Conservation (phyloP, 2,329 filamentous ascomycete genomes). For the Xylariaceae sp. region DNA sequence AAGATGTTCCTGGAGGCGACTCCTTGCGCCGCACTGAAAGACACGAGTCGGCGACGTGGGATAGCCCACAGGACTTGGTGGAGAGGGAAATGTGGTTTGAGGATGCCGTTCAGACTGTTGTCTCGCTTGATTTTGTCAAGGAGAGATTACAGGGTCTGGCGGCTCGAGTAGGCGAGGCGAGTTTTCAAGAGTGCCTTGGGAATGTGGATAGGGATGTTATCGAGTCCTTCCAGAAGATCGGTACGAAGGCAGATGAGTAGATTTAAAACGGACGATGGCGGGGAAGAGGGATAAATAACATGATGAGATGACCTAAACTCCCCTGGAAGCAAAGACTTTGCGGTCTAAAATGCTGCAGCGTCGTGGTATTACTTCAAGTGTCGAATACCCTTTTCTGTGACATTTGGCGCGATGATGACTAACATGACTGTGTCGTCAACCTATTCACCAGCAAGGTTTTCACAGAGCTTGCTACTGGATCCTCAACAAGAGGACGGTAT, state of each 20-base stretch:
- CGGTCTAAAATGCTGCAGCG: too few relatives aligned
- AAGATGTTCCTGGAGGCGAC: conserved; percentile 46
- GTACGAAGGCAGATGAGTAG: neutral
- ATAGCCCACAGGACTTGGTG: conserved; percentile 52
- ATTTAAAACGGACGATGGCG: too few relatives aligned
- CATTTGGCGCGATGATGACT: too few relatives aligned
- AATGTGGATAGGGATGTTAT: conserved; percentile 74
- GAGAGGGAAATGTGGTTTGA: conserved; percentile 50
- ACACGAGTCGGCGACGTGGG: conserved; percentile 45
- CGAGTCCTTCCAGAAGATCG: conserved; percentile 52
- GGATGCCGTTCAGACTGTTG: conserved; percentile 66
- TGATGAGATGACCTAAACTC: too few relatives aligned
- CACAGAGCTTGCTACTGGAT: too few relatives aligned
- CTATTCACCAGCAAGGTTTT: too few relatives aligned
- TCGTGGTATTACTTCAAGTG: too few relatives aligned
- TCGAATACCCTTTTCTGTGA: too few relatives aligned
- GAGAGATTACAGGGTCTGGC: conserved; percentile 59
- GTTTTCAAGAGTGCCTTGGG: conserved; percentile 65
- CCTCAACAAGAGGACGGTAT: too few relatives aligned
- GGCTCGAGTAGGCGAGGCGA: conserved; percentile 54
- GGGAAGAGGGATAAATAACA: too few relatives aligned
- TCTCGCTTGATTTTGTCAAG: conserved; percentile 61
- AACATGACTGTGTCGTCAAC: too few relatives aligned
- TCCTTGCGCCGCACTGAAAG: conserved; percentile 45
- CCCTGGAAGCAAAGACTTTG: too few relatives aligned